Evolutionary conservation across 345 rosid genomes (phyloP).

Genomic region (Populus tremula): DNA sequence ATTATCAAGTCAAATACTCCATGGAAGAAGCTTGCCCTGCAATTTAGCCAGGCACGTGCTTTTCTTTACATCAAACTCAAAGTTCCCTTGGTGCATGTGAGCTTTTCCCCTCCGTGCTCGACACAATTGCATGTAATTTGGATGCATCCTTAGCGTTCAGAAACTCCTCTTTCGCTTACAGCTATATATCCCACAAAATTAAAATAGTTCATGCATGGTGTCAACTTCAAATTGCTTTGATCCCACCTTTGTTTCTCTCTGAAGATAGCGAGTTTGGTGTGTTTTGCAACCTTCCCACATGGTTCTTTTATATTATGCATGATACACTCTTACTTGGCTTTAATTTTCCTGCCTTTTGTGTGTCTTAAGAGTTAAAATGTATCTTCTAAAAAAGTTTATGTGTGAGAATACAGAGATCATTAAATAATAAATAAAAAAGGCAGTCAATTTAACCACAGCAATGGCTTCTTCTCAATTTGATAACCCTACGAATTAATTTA

Average conservation of each 20-base stretch:
- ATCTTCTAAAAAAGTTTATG: too few relatives aligned
- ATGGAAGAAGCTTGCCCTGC: not conserved
- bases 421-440: too few relatives aligned
- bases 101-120: not conserved
- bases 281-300: not conserved
- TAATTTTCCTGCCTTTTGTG: too few relatives aligned
- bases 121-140: not conserved
- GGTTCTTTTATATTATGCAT: too few relatives aligned
- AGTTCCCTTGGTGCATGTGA: not conserved
- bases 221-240: not conserved
- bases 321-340: too few relatives aligned
- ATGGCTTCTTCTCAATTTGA: too few relatives aligned
- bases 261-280: not conserved
- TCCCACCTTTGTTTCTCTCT: not conserved
- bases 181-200: not conserved
- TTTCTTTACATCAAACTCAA: not conserved
- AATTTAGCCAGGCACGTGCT: not conserved
- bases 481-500: too few relatives aligned
- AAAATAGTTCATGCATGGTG: too few relatives aligned
- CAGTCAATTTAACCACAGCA: too few relatives aligned
- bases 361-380: too few relatives aligned
- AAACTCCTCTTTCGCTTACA: not conserved
- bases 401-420: too few relatives aligned
- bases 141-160: not conserved
- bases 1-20: too few relatives aligned